phyloP scores from a whole-genome alignment of 192 early-diverging fungal species.

The Entomortierella lignicola region DNA sequence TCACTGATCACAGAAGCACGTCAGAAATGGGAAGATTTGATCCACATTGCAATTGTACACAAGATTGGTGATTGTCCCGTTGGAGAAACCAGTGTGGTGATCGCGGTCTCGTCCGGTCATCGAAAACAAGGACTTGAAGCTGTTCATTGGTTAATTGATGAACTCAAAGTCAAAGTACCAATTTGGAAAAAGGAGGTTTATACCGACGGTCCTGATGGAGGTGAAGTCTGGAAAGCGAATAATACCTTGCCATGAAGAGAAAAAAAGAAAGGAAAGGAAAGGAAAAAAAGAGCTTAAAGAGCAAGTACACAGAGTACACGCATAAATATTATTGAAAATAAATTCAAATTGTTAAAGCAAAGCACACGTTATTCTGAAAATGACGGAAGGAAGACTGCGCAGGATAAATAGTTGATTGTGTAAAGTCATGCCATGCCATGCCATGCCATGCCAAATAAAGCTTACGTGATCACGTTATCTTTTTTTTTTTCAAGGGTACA shows the following conservation, averaged over 20 bases:
- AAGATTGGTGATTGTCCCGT: slow-evolving; percentile 82
- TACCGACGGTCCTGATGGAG: slow-evolving; percentile 66
- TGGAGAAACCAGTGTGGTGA: slow-evolving; percentile 83
- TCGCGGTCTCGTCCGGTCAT: slow-evolving; percentile 85
- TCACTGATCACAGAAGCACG: slow-evolving; percentile 73
- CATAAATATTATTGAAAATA: too few relatives aligned
- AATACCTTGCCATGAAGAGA: slow-evolving; percentile 34
- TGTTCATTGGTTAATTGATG: slow-evolving; percentile 86
- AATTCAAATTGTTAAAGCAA: too few relatives aligned
- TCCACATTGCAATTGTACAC: slow-evolving; percentile 83
- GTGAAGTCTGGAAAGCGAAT: slow-evolving; percentile 74
- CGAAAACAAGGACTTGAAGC: slow-evolving; percentile 81
- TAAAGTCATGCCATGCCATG: too few relatives aligned
- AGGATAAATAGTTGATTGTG: too few relatives aligned
- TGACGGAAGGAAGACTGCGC: too few relatives aligned
- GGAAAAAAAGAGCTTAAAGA: background rate
- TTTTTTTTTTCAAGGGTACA: too few relatives aligned
- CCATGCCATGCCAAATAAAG: too few relatives aligned
- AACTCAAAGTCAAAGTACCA: slow-evolving; percentile 86
- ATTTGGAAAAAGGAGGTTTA: slow-evolving; percentile 97
- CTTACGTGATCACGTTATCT: too few relatives aligned
- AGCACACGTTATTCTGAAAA: too few relatives aligned
- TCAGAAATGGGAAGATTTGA: slow-evolving; percentile 68
- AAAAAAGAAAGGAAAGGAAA: background rate
- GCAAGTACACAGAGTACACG: too few relatives aligned